Conservation (phyloP, 2,329 filamentous ascomycete genomes). For the Paracoccidioides brasiliensis region DNA sequence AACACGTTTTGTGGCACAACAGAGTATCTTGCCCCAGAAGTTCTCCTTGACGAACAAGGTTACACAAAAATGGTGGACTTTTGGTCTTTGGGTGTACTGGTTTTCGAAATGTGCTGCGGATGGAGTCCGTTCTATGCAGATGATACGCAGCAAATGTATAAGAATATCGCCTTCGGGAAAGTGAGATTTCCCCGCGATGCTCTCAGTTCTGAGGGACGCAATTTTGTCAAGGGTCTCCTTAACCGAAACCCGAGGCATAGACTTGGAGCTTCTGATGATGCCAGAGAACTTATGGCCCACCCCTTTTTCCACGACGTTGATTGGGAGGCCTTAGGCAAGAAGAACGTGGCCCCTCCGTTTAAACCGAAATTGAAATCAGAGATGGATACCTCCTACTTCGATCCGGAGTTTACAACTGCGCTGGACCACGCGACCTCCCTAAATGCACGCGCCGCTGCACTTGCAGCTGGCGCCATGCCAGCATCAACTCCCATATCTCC, state of each 20-base stretch:
- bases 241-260: conserved; percentile 96
- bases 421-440: conserved; percentile 75
- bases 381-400: conserved; percentile 94
- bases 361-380: conserved; percentile 95
- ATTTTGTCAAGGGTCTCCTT: conserved; percentile 93
- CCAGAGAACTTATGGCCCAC: conserved; percentile 85
- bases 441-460: conserved; percentile 76
- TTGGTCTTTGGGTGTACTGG: conserved; percentile 92
- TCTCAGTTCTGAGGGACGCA: conserved; percentile 82
- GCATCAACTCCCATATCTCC: conserved; percentile 87
- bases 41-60: conserved; percentile 85
- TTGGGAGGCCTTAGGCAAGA: conserved; percentile 77
- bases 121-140: conserved; percentile 99
- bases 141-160: conserved; percentile 99
- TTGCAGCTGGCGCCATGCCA: conserved; percentile 68
- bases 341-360: conserved; percentile 89
- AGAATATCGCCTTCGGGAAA: conserved; percentile 99
- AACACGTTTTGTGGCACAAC: conserved; percentile 99
- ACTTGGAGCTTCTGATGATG: conserved; percentile 79
- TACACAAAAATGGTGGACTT: conserved; percentile 99
- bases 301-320: conserved; percentile 91
- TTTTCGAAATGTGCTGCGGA: conserved; percentile 99
- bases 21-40: conserved; percentile 91
- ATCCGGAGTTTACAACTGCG: conserved; percentile 95
- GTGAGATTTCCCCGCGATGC: conserved; percentile 93